Evolutionary conservation across 805 yeast species (phyloP).

Genomic region (Candida orba): DNA sequence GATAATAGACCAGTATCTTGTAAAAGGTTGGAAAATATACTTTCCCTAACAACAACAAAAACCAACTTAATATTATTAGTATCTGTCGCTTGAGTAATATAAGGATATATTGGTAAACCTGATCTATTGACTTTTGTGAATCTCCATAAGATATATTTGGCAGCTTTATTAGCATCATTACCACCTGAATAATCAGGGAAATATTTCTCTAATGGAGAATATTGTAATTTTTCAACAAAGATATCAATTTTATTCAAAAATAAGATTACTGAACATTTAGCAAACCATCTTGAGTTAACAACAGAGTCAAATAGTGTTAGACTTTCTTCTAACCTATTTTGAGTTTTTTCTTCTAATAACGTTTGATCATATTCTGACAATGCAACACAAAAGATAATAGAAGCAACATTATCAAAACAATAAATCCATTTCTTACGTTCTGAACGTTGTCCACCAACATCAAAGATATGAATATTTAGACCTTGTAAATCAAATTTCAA

Average conservation of each 20-base stretch:
- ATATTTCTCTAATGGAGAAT: conserved; percentile 71
- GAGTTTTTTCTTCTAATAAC: conserved; percentile 66
- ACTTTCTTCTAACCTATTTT: conserved; percentile 75
- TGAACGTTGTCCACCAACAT: conserved; percentile 94
- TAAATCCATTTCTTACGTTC: conserved; percentile 98
- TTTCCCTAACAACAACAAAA: conserved; percentile 77
- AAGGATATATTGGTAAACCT: conserved; percentile 77
- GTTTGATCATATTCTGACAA: conserved; percentile 87
- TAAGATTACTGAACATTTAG: conserved; percentile 76
- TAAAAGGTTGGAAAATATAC: conserved; percentile 67
- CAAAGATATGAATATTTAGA: conserved; percentile 57
- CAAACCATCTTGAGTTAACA: conserved; percentile 88
- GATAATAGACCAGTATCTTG: conserved; percentile 68
- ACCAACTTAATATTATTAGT: conserved; percentile 83
- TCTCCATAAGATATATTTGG: conserved; percentile 85
- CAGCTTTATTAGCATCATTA: conserved; percentile 82
- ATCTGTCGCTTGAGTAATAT: conserved; percentile 91
- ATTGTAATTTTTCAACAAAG: conserved; percentile 76
- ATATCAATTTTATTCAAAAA: conserved; percentile 88
- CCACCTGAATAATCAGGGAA: conserved; percentile 93
- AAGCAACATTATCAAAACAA: conserved; percentile 88
- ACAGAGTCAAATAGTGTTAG: conserved; percentile 82
- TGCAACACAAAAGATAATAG: conserved; percentile 87
- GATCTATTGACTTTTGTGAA: conserved; percentile 80
- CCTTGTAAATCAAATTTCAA: conserved; percentile 71